Percentiles rank a stretch among this genome's conserved stretches.
Conservation (phyloP, 805 yeast species). For the Saccharomyces mikatae region DNA sequence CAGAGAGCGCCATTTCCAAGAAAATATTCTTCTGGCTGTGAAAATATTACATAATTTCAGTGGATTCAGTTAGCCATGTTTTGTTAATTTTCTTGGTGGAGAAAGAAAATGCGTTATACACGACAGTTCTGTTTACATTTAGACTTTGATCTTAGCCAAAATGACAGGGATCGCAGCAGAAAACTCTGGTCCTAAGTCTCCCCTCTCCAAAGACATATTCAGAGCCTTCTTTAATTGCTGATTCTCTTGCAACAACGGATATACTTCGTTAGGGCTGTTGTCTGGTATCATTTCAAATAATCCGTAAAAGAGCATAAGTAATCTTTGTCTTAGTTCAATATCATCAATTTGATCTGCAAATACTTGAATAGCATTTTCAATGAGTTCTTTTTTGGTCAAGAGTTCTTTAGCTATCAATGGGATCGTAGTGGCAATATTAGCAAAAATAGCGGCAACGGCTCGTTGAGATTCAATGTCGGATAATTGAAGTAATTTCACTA, state of each 20-base stretch:
- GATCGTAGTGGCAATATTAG: conserved; percentile 28
- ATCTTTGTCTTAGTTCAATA: conserved; percentile 26
- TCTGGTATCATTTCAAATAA: conserved; percentile 19
- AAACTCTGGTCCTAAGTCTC: conserved; percentile 13
- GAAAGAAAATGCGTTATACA: background rate
- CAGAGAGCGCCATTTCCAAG: background rate
- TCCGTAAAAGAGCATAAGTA: conserved; percentile 28
- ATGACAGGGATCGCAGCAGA: conserved; percentile 14
- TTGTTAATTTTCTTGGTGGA: background rate
- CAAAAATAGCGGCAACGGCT: conserved; percentile 33
- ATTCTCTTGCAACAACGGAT: conserved; percentile 5
- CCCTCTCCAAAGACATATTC: conserved; percentile 10
- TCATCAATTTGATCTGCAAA: conserved; percentile 26
- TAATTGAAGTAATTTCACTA: conserved; percentile 35
- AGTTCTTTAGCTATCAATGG: conserved; percentile 32
- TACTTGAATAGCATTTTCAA: conserved; percentile 20
- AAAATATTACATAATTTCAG: background rate
- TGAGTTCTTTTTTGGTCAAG: conserved; percentile 18
- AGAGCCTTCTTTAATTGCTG: conserved; percentile 9
- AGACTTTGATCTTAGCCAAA: background rate
- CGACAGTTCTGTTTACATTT: background rate
- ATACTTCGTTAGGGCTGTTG: conserved; percentile 3
- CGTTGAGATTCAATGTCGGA: conserved; percentile 36
- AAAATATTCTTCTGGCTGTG: background rate
- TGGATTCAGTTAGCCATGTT: background rate